Evolutionary conservation across 2,329 filamentous ascomycete genomes (phyloP), one percentile per base, ranked within the genome.

Genomic region (Claviceps fusiformis): DNA sequence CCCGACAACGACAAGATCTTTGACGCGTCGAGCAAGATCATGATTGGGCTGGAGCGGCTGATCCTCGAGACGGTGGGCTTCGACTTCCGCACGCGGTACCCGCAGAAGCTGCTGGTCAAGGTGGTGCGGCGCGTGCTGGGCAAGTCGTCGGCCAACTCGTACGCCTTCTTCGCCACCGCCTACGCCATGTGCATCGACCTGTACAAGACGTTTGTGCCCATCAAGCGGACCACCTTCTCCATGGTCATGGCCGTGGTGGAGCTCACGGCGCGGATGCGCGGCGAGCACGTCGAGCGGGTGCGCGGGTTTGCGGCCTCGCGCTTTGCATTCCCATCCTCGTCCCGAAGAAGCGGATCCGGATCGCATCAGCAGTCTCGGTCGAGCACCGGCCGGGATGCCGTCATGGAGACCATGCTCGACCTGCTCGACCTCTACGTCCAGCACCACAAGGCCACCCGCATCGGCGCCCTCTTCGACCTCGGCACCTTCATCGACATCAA

Each of bases 41-140:
- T 96, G 60, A 90, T 96, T 59, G 89, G 89, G 1, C 80, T 97
- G 3, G 93, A 98, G 71, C 82, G 93, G 5, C 80, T 95, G 55
- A 95, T 97, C 70, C 83, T 98, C 53, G 93, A 98, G 71, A 86
- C 89, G 2, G 86, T 91, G 35, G 86, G 87, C 59, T 98, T 98
- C 69, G 92, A 98, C 69, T 97, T 97, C 66, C 83, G 91, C 41
- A 91, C 85, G 56, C 84, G 90, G 43, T 87, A 95, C 63, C 90
- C 92, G 0, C 89, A 96, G 62, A 88, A 90, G 59, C 77, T 89
- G 27, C 75, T 97, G 46, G 78, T 89, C 61, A 97, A 97, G 71
- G 77, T 95, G 31, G 77, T 83, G 52, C 81, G 85, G 64, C 72
- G 73, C 49, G 76, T 85, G 55, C 66, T 79, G 17, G 70, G 68